Evolutionary conservation across 2,329 filamentous ascomycete genomes (phyloP).

Genomic region (Sporothrix brunneoviolacea): DNA sequence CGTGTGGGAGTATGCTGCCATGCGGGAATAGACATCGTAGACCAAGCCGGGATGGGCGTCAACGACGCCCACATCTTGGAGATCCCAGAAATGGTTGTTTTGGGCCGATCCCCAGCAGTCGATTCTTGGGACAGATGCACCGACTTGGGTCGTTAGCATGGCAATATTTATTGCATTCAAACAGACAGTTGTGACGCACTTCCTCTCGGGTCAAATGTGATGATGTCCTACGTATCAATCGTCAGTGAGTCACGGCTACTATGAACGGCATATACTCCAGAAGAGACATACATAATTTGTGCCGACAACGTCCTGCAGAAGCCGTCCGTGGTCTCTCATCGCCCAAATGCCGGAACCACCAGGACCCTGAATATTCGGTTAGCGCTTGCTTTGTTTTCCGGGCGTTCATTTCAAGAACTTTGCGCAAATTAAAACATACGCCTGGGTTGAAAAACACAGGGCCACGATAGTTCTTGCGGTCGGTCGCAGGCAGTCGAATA

Average conservation of each 20-base stretch:
- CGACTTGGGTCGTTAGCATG: constrained; percentile 27
- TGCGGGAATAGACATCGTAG: constrained; percentile 38
- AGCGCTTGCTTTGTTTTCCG: no score
- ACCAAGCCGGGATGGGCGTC: constrained; percentile 41
- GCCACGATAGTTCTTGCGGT: constrained; percentile 24
- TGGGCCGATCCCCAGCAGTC: constrained; percentile 44
- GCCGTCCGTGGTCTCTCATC: constrained; percentile 27
- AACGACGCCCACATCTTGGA: constrained; percentile 37
- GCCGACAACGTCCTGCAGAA: constrained; percentile 40
- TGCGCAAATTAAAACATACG: constrained; percentile 12
- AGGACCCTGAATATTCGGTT: constrained; percentile 35
- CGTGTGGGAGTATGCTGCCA: constrained; percentile 33
- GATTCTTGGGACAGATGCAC: constrained; percentile 41
- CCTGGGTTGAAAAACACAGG: constrained; percentile 36
- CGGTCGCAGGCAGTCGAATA: constrained; percentile 31
- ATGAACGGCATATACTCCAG: no score
- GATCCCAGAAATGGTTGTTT: constrained; percentile 36
- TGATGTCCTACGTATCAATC: constrained; percentile 34
- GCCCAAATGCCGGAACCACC: constrained; percentile 40
- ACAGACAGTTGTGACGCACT: no score
- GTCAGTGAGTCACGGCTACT: neutral
- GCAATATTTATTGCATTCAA: no score
- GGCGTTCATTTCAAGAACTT: no score
- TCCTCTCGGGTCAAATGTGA: constrained; percentile 46
- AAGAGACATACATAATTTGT: constrained; percentile 36